These are phyloP conservation scores for Mortierella claussenii DNA, from an alignment of 192 early-diverging fungal species.

Conservation along the genomic window DNA sequence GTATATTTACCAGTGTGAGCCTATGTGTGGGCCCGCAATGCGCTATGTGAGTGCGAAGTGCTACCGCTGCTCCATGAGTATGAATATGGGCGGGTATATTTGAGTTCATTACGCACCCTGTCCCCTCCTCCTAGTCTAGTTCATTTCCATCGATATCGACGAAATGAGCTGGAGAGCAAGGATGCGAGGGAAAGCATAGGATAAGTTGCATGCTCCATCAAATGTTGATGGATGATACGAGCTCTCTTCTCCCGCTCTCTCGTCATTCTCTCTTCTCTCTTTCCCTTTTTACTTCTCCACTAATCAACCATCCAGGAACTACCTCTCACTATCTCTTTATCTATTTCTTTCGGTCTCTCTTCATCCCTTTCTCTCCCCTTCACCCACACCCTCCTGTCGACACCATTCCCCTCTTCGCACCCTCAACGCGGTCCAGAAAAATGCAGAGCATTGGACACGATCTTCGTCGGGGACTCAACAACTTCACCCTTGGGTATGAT, in stretches of 20 bases:
- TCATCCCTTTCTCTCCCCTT: background rate
- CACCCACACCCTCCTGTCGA: background rate
- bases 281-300: background rate
- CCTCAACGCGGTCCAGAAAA: background rate
- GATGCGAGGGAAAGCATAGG: background rate
- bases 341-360: background rate
- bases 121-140: background rate
- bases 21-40: too few species aligned
- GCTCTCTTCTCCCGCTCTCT: background rate
- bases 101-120: background rate
- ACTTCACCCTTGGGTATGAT: slow-evolving; percentile 38
- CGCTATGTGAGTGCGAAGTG: too few species aligned
- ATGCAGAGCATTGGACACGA: slow-evolving; percentile 55
- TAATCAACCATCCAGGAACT: too few species aligned
- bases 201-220: too few species aligned
- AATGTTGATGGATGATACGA: background rate
- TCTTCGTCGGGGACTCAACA: slow-evolving; percentile 49
- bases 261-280: background rate
- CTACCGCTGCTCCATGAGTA: background rate
- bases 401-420: background rate
- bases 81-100: background rate
- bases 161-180: background rate
- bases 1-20: too few species aligned
- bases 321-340: background rate
- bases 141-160: background rate